These are phyloP conservation scores for Eragrostis tef DNA, from an alignment of 202 grass and related monocot genomes.

Conservation along the genomic window DNA sequence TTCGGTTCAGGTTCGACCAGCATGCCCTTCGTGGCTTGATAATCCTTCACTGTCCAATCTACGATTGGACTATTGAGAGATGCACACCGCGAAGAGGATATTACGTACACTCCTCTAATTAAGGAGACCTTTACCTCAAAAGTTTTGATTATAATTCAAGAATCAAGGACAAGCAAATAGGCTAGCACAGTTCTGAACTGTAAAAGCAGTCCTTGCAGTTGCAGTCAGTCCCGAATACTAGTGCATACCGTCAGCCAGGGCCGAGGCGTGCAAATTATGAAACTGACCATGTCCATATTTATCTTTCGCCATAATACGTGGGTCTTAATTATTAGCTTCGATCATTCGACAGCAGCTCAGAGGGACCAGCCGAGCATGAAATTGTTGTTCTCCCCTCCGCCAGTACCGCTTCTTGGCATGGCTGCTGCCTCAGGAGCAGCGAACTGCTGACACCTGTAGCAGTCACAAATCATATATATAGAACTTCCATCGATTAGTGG, in stretches of 20 bases:
- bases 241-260: not conserved
- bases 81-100: not conserved
- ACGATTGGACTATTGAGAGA: not conserved
- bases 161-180: conserved; percentile 11
- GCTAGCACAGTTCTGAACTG: not conserved
- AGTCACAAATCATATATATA: not conserved
- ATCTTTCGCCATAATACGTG: not conserved
- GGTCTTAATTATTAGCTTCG: conserved; percentile 2
- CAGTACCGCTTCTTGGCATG: conserved; percentile 50
- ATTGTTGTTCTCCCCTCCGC: conserved; percentile 52
- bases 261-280: not conserved
- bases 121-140: not conserved
- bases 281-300: not conserved
- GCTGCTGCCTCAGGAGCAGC: conserved; percentile 48
- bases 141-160: conserved; percentile 23
- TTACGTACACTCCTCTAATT: not conserved
- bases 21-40: not conserved
- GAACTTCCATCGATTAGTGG: not conserved
- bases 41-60: not conserved
- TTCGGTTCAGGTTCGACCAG: no score
- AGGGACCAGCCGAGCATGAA: conserved; percentile 69
- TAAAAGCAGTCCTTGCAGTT: not conserved
- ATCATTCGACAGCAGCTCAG: conserved; percentile 36
- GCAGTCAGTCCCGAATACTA: not conserved
- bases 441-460: conserved; percentile 65